Base-by-base conservation (phyloP, 2,329 filamentous ascomycete species). In the Endoconidiophora polonica region DNA sequence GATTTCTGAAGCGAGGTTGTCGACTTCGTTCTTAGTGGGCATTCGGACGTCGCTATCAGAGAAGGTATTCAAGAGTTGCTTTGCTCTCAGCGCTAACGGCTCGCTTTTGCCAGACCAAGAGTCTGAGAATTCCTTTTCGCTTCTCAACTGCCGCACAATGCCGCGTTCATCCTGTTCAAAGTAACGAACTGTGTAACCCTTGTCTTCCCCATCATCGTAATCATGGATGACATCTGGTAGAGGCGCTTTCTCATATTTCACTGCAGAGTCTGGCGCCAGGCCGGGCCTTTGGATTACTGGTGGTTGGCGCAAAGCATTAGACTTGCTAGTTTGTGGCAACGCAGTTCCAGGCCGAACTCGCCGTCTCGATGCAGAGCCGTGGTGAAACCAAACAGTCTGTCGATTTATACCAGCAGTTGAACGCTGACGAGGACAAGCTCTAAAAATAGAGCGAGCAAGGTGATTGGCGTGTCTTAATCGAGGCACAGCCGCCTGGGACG, bases 91-190 rank as follows among this genome's bases (percentile, higher is more conserved):
- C 10, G 41, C 48, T 39, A 53, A 57, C 38, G 56, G 47, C n/a
- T 59, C 59, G 18, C 58, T 58, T 20, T 59, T 56, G 2, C 60
- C 57, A 54, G 63, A 58, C 4, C 71, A 49, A 0, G 66, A 65
- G 20, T 64, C 58, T 33, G 57, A 61, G 52, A 71, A 71, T 5
- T 64, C 65, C n/a, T 66, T 60, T 44, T 66, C 60, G 52, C 62
- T 57, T 7, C 56, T 55, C 16, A 74, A 59, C 54, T 65, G 63
- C 14, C 59, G 64, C 10, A 69, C 56, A 14, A 50, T 26, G 5
- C 52, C 48, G 18, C 39, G 41, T 5, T 58, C 44, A 12, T 64
- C 63, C 57, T 74, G 67, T 49, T 76, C 70, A 54, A 72, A 76
- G 57, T 52, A 56, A 7, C 53, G 49, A 23, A 56, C 49, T 14